Evolutionary conservation across 257 asterid species (phyloP), one percentile per base, ranked within the genome.

Genomic region (Vinca minor): DNA sequence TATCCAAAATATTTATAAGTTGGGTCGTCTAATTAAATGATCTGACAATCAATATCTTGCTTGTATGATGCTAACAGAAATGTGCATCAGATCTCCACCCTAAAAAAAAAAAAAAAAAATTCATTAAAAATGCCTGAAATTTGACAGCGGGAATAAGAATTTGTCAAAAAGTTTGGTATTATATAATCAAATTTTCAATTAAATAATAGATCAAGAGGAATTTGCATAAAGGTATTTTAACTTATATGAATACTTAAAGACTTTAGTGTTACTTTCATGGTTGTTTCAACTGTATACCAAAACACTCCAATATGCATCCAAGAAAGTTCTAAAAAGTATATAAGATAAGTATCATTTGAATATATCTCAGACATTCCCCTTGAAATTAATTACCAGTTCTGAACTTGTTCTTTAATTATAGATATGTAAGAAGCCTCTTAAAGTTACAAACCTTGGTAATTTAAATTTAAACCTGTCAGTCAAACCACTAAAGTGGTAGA

Each of bases 101-200:
- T 13, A 41, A 41, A 25, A 55, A 1, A 23, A 41, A 42, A 14
- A 14, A 25, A 38, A 12, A 5, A 62, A 4, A 26, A 12, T 4
- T 4, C 54, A 15, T 57, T 59, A 28, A 70, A 74, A 57, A 70
- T 71, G 71, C 65, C 63, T 66, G 54, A 47, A 62, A 47, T 53
- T 57, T 67, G 66, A 59, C 59, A 52, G 39, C n/a, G 18, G 39
- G 38, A 28, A 49, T 20, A 61, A 65, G 66, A 63, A 70, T 70
- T 67, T 65, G 71, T 59, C 75, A n/a, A 75, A 66, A 21, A 59
- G 34, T 4, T 38, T 36, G 49, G 12, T 36, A 35, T 36, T 23
- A 38, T 23, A 38, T 59, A 59, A 35, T 36, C 34, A 5, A 32
- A 21, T 8, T 6, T 47, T n/a, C 25, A 39, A 38, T 62, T 49